Conservation (phyloP, 2,329 filamentous ascomycete genomes). For the Aureobasidium vineae region DNA sequence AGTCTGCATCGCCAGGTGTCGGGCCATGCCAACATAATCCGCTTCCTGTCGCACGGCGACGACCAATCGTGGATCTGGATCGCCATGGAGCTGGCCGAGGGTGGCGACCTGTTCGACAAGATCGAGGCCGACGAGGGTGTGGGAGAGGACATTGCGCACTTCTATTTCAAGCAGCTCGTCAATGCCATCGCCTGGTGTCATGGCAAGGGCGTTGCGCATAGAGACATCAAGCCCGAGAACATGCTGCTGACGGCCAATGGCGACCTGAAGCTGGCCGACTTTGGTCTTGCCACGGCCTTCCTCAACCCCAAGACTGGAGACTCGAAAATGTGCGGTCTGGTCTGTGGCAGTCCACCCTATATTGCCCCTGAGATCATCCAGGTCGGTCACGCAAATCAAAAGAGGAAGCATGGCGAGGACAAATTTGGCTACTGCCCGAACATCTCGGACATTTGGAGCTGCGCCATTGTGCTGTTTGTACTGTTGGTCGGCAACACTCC, state of each 20-base stretch:
- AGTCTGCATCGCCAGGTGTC: constrained; percentile 77
- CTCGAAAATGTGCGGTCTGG: constrained; percentile 77
- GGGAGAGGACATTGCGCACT: constrained; percentile 89
- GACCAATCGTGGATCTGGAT: constrained; percentile 93
- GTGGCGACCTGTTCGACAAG: constrained; percentile 97
- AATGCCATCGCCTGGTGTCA: constrained; percentile 93
- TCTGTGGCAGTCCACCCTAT: constrained; percentile 95
- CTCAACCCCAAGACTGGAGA: constrained; percentile 72
- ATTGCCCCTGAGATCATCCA: constrained; percentile 87
- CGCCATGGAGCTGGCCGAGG: constrained; percentile 94
- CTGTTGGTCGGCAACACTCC: constrained; percentile 94
- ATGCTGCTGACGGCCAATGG: constrained; percentile 83
- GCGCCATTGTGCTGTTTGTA: constrained; percentile 96
- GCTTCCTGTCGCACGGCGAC: constrained; percentile 85
- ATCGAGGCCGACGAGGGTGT: constrained; percentile 97
- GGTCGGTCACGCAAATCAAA: constrained; percentile 48
- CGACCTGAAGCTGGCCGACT: constrained; percentile 91
- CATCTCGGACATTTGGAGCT: constrained; percentile 92
- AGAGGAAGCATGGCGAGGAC: constrained; percentile 46
- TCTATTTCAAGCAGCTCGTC: constrained; percentile 92
- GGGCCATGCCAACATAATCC: constrained; percentile 83
- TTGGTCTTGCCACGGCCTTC: constrained; percentile 92
- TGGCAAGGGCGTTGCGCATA: constrained; percentile 89
- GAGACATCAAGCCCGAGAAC: constrained; percentile 77
- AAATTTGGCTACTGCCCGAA: constrained; percentile 69